phyloP scores from a whole-genome alignment of 2,329 filamentous ascomycete species.

The Neodidymelliopsis sp. region DNA sequence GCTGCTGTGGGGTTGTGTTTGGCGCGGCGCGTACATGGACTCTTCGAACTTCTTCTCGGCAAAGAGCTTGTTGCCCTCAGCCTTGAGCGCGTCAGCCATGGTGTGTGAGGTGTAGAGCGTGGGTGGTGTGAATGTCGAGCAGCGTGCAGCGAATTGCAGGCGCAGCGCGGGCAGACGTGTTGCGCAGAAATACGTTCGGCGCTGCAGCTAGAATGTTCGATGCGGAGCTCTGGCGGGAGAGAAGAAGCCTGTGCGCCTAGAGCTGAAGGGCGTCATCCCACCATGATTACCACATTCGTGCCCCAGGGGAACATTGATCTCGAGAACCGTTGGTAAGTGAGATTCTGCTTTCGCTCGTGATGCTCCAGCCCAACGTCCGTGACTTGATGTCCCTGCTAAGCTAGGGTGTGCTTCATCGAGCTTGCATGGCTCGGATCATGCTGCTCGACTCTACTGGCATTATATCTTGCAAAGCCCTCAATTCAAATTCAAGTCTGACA shows the following conservation, averaged over 20 bases:
- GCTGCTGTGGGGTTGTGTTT: slow-evolving; percentile 11
- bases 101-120: slow-evolving; percentile 23
- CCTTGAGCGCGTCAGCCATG: slow-evolving; percentile 87
- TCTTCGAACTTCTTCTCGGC: slow-evolving; percentile 95
- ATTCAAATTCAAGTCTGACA: background rate
- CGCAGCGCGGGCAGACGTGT: slow-evolving; percentile 31
- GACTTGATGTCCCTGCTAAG: no score
- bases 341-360: no score
- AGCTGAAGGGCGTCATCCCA: slow-evolving; percentile 38
- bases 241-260: slow-evolving; percentile 23
- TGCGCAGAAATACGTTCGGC: slow-evolving; percentile 43
- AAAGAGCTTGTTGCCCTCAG: slow-evolving; percentile 98
- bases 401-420: no score
- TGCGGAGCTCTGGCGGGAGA: slow-evolving; percentile 32
- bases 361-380: no score
- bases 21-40: slow-evolving; percentile 76
- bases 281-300: slow-evolving; percentile 13
- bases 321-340: background rate
- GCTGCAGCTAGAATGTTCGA: slow-evolving; percentile 48
- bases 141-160: slow-evolving; percentile 14
- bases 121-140: slow-evolving; percentile 9
- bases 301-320: background rate
- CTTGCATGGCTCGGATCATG: no score
- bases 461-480: no score
- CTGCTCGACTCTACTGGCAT: no score